Conservation (phyloP, 1,284 basidiomycete species). For the Irpex sp. region DNA sequence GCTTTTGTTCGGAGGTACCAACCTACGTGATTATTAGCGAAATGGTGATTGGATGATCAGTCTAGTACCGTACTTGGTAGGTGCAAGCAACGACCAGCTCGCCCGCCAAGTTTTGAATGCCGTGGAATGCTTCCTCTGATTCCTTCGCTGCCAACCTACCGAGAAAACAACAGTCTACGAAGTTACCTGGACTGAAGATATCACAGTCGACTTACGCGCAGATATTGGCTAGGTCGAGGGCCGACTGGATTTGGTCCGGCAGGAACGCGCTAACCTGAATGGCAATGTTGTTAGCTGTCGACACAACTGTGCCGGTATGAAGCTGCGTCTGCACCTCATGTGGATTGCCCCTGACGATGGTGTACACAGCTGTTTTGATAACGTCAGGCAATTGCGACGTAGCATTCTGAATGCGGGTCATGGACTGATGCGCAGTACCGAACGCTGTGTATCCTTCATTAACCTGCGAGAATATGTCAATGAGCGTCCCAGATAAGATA, state of each 20-base stretch:
- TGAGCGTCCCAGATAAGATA: not conserved
- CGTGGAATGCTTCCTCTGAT: not conserved
- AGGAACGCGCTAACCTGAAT: not conserved
- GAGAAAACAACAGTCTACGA: not conserved
- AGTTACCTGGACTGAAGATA: not conserved
- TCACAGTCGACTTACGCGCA: not conserved
- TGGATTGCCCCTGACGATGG: not conserved
- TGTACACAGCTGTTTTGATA: conserved; percentile 7
- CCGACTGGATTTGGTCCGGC: not conserved
- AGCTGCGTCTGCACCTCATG: not conserved
- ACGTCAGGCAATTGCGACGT: conserved; percentile 11
- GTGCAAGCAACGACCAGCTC: conserved; percentile 5
- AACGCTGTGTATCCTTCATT: conserved; percentile 6
- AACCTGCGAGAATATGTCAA: not conserved
- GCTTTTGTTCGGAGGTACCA: not conserved
- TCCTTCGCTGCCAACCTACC: not conserved
- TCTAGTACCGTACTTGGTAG: not conserved
- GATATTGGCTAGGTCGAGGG: not conserved
- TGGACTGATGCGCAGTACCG: conserved; percentile 10
- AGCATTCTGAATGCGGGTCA: conserved; percentile 9
- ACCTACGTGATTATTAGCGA: not conserved
- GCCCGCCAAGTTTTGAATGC: not conserved
- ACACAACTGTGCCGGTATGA: not conserved
- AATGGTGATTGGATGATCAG: not conserved
- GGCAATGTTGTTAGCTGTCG: not conserved